phyloP scores from a whole-genome alignment of 176 grass and related monocot species.

The Paspalum vaginatum region DNA sequence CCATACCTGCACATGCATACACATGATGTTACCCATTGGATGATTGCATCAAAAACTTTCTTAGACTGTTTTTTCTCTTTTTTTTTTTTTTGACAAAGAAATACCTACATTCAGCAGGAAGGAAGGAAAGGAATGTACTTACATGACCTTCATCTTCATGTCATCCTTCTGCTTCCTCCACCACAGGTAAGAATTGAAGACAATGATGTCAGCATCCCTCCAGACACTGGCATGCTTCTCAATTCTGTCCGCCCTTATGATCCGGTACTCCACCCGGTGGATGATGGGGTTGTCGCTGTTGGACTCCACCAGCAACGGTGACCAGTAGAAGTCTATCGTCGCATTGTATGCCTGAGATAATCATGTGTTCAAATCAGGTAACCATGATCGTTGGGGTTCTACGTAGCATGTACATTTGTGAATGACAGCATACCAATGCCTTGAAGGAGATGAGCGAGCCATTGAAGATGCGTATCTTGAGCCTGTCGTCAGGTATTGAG shows the following conservation, averaged over 20 bases:
- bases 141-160: conserved; percentile 79
- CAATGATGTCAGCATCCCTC: conserved; percentile 71
- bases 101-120: background rate
- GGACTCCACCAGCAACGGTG: conserved; percentile 78
- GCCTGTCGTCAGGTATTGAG: conserved; percentile 43
- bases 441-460: conserved; percentile 83
- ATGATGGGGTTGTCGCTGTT: conserved; percentile 86
- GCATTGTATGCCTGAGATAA: conserved; percentile 75
- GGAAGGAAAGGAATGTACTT: background rate
- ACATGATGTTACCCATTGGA: background rate
- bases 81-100: background rate
- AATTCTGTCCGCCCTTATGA: conserved; percentile 69
- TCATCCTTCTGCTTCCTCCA: conserved; percentile 81
- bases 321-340: conserved; percentile 96
- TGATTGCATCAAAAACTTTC: too few species aligned
- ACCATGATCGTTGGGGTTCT: background rate
- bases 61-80: background rate
- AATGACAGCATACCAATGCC: conserved; percentile 53
- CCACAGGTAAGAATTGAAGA: conserved; percentile 98
- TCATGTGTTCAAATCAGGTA: background rate
- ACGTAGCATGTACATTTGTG: background rate
- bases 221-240: conserved; percentile 71
- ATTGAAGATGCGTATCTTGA: conserved; percentile 53
- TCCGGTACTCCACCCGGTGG: conserved; percentile 70
- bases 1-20: conserved; percentile 51